Evolutionary conservation across 2,329 filamentous ascomycete species (phyloP), one percentile per base, ranked within the genome.

Genomic region (Hymenoscyphus linearis): DNA sequence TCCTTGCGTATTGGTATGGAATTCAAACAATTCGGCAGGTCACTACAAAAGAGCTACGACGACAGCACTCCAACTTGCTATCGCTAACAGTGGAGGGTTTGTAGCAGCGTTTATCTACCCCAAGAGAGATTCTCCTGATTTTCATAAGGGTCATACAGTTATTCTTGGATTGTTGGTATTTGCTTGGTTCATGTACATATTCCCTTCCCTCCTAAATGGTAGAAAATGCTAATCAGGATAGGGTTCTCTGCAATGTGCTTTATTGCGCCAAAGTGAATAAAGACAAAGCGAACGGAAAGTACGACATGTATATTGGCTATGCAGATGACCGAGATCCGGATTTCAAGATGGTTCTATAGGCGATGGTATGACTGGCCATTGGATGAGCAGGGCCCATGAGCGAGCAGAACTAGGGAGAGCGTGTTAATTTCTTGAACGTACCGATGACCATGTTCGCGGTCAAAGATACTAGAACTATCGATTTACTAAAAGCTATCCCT

Each of bases 1-100:
- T 58, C 77, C 78, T 0, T 73, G 74, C 64, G 75, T 77, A 58
- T 68, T 77, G 40, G 85, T 82, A 66, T 87, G 85, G 73, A 81
- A 87, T 37, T 78, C 80, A 1, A 82, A 81, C 61, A 85, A 86
- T 60, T 79, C 85, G 1, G 78, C 78, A 1, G 85, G 85, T 0
- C 86, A 90, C 69, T 89, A 89, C 69, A 90, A 89, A 71, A 76
- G 87, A 14, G 86, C 87, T 0, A 89, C 86, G 0, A 86, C 86
- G 0, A 83, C 82, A 1, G 87, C 82, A 0, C 68, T 89, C 66
- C 86, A 89, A 71, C 76, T 89, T 27, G 82, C 82, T 1, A 83
- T 89, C 65, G 86, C 86, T 0, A 89, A 90, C 65, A 82, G 80
- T 7, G 86, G 86, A 53, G 86, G 86, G 0, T 87, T 89, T 66